Base-by-base conservation (phyloP, 2,329 filamentous ascomycete genomes). In the Fonsecaea monophora region DNA sequence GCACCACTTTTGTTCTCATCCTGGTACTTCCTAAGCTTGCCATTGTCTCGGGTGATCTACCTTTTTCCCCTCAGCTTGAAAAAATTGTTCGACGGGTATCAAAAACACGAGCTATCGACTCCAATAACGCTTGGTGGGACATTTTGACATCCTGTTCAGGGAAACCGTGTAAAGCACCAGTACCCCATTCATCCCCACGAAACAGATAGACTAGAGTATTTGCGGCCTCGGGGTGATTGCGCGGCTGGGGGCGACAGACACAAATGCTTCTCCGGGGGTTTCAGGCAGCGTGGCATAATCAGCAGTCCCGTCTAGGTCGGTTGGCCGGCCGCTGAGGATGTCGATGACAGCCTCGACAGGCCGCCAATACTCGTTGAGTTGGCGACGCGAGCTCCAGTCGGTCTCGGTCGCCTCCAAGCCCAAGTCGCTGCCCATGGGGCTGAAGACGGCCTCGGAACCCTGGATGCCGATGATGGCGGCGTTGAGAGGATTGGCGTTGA, bases 301-400 rank as follows among this genome's bases (percentile, higher is more conserved):
- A 21, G 62, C 30, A 48, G 68, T 69, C 57, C 64, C 65, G 59
- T 73, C 68, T 18, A 68, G 70, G 15, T 78, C 73, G 60, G 72
- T 73, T 0, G 89, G 86, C 66, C 92, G 85, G 2, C 93, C 94
- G 59, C 90, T 91, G 38, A 99, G 81, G 42, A 92, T 90, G 77
- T 99, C 91, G 2, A 97, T 93, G 32, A 92, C 87, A 58, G 89
- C 84, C 79, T 92, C 92, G 78, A 97, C 82, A 58, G 84, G 84
- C 73, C 91, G 82, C 95, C 95, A 99, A 82, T 92, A 94, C 72
- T 95, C 92, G 62, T 88, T 81, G 80, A 88, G 92, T 55, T 95
- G 94, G 59, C 95, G 85, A 60, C 95, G 85, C 78, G 95, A 92
- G 71, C 88, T 87, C 95, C 95, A 99, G 81, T 99, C 94, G 3